Evolutionary conservation across 2,329 filamentous ascomycete genomes (phyloP).

Genomic region (Periglandula ipomoeae): DNA sequence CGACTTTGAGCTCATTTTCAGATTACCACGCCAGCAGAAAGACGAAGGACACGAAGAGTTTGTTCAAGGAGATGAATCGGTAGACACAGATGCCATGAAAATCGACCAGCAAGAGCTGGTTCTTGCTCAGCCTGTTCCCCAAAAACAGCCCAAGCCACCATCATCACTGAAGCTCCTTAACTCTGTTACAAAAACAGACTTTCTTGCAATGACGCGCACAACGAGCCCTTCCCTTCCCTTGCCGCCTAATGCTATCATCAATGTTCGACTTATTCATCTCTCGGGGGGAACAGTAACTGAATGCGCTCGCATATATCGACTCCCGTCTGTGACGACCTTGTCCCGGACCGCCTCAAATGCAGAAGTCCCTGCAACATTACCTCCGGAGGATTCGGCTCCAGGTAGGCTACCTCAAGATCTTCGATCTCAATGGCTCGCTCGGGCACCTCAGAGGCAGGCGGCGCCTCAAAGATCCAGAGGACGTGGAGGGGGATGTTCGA

Average conservation of each 20-base stretch:
- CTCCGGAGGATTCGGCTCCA: conserved; percentile 13
- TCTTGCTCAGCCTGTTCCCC: not conserved
- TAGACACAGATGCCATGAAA: conserved; percentile 21
- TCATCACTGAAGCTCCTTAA: conserved; percentile 13
- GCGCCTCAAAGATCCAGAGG: not conserved
- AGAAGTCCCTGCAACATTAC: conserved; percentile 38
- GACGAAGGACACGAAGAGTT: conserved; percentile 8
- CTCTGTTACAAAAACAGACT: conserved; percentile 18
- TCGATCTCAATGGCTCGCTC: conserved; percentile 62
- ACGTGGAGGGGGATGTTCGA: not conserved
- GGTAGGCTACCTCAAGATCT: conserved; percentile 36
- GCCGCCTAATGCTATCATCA: conserved; percentile 36
- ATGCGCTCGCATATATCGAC: conserved; percentile 77
- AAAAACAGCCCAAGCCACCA: not conserved
- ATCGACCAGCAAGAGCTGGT: conserved; percentile 15
- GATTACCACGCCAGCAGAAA: conserved; percentile 10
- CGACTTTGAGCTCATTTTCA: conserved; percentile 68
- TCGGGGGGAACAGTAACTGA: conserved; percentile 60
- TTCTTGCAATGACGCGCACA: conserved; percentile 19
- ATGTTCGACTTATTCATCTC: conserved; percentile 57
- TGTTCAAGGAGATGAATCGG: conserved; percentile 5
- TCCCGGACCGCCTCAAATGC: conserved; percentile 22
- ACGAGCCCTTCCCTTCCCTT: conserved; percentile 17
- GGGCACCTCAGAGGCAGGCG: conserved; percentile 25
- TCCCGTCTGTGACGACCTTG: conserved; percentile 37